phyloP scores from a whole-genome alignment of 2,329 filamentous ascomycete genomes.

The Curvularia eragrostidis region DNA sequence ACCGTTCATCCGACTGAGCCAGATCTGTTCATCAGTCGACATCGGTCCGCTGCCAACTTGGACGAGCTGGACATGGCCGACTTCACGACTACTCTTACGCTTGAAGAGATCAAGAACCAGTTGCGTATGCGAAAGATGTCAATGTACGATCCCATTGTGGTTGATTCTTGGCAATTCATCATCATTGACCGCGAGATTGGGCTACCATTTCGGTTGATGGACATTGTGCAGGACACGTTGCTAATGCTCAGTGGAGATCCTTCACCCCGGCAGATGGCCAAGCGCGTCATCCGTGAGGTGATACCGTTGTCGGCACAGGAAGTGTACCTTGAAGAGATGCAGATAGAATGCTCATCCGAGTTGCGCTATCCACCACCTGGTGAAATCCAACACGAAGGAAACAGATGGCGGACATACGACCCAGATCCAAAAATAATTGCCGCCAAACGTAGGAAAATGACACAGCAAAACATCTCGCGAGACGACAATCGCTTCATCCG shows the following conservation, averaged over 20 bases:
- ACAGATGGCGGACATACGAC: slow-evolving; percentile 29
- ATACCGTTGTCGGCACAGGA: slow-evolving; percentile 35
- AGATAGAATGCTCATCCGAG: slow-evolving; percentile 23
- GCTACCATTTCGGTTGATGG: slow-evolving; percentile 33
- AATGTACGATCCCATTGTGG: slow-evolving; percentile 41
- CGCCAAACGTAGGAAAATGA: slow-evolving; percentile 14
- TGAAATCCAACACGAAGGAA: slow-evolving; percentile 37
- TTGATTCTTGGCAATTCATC: slow-evolving; percentile 44
- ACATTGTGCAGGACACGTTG: slow-evolving; percentile 37
- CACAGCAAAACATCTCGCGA: slow-evolving; percentile 11
- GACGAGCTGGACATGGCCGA: slow-evolving; percentile 22
- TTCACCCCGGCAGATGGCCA: slow-evolving; percentile 28
- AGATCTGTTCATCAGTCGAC: slow-evolving; percentile 34
- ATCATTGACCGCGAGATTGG: slow-evolving; percentile 39
- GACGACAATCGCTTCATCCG: slow-evolving; percentile 38
- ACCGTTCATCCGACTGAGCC: slow-evolving; percentile 35
- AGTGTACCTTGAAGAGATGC: slow-evolving; percentile 30
- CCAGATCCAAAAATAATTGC: slow-evolving; percentile 22
- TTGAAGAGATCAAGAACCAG: slow-evolving; percentile 41
- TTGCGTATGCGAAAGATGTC: slow-evolving; percentile 31
- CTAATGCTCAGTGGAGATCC: slow-evolving; percentile 36
- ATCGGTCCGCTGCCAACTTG: slow-evolving; percentile 20
- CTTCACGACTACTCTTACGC: slow-evolving; percentile 26
- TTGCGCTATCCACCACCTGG: slow-evolving; percentile 27
- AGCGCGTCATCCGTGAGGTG: slow-evolving; percentile 32